phyloP scores from a whole-genome alignment of 805 yeast species.

The Candida multigemmis region DNA sequence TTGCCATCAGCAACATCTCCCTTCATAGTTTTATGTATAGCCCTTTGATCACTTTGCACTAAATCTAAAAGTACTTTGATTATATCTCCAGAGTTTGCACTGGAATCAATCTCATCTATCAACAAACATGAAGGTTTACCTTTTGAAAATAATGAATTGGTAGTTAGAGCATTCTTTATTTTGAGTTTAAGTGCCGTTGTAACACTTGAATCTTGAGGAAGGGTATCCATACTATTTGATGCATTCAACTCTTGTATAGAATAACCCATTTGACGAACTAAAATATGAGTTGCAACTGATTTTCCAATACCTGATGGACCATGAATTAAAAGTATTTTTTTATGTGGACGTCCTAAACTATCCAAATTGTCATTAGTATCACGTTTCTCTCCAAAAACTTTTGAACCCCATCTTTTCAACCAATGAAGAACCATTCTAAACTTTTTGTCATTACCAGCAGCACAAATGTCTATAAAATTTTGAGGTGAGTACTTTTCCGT shows the following conservation, averaged over 20 bases:
- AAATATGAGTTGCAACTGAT: slow-evolving; percentile 78
- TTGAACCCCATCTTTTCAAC: slow-evolving; percentile 28
- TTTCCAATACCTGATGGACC: slow-evolving; percentile 96
- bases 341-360: slow-evolving; percentile 27
- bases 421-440: slow-evolving; percentile 29
- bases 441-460: slow-evolving; percentile 36
- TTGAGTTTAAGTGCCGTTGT: slow-evolving; percentile 23
- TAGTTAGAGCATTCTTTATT: slow-evolving; percentile 47
- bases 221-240: slow-evolving; percentile 30
- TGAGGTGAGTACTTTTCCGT: slow-evolving; percentile 32
- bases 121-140: slow-evolving; percentile 75
- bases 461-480: slow-evolving; percentile 25
- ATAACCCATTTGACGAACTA: slow-evolving; percentile 77
- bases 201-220: slow-evolving; percentile 17
- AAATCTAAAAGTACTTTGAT: slow-evolving; percentile 49
- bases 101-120: slow-evolving; percentile 77
- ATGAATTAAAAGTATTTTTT: slow-evolving; percentile 62
- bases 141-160: slow-evolving; percentile 49
- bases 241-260: slow-evolving; percentile 82
- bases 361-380: slow-evolving; percentile 10
- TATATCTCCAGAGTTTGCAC: slow-evolving; percentile 27
- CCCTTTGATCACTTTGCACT: slow-evolving; percentile 46
- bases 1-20: slow-evolving; percentile 7
- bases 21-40: slow-evolving; percentile 18
- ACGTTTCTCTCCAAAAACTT: slow-evolving; percentile 19